These are phyloP conservation scores for Beauveria sp. DNA, from an alignment of 2,329 filamentous ascomycete species.

Conservation along the genomic window DNA sequence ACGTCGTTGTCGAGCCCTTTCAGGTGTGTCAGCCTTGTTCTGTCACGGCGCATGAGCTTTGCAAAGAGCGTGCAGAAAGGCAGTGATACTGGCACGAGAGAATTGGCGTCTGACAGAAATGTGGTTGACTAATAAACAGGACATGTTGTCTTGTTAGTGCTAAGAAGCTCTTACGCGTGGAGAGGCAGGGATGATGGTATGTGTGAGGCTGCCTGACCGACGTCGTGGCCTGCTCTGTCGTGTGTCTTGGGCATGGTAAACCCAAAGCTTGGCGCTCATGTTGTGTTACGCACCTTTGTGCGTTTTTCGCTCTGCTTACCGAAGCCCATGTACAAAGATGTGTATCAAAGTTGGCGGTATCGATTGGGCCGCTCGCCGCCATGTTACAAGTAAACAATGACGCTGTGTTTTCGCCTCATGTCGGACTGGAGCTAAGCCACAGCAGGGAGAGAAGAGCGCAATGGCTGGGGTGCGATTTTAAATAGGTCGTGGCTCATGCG, in stretches of 20 bases:
- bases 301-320: neutral
- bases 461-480: too few relatives aligned
- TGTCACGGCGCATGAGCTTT: neutral
- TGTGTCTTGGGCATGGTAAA: neutral
- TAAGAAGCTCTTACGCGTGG: neutral
- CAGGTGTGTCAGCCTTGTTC: neutral
- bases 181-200: neutral
- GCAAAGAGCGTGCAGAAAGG: neutral
- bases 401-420: too few relatives aligned
- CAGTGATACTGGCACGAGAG: neutral
- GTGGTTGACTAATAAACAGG: neutral
- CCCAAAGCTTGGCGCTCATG: conserved; percentile 3
- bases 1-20: too few relatives aligned
- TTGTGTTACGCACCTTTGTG: neutral
- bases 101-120: neutral
- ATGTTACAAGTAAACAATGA: neutral
- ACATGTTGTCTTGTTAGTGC: too few relatives aligned
- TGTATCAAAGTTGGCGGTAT: neutral
- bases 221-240: neutral
- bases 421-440: too few relatives aligned
- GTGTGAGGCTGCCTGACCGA: conserved; percentile 1
- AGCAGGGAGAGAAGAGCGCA: too few relatives aligned
- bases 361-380: neutral
- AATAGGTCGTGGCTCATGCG: too few relatives aligned
- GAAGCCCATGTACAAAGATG: neutral